phyloP scores from a whole-genome alignment of 192 early-diverging fungal genomes.

The Funneliformis geosporum region DNA sequence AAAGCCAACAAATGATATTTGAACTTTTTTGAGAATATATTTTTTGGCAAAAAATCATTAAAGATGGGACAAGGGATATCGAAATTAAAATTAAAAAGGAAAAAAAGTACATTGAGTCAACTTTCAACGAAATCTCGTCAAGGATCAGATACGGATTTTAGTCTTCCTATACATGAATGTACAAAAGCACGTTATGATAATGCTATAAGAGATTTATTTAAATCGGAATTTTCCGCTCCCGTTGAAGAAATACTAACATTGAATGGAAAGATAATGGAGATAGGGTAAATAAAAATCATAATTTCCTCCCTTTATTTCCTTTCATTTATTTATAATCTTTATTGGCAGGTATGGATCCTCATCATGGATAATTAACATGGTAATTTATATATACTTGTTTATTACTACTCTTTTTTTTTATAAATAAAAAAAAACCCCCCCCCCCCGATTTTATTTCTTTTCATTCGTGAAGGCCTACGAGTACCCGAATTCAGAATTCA shows the following conservation, averaged over 20 bases:
- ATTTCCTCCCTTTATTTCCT: neutral
- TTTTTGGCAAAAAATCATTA: too few species aligned
- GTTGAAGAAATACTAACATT: neutral
- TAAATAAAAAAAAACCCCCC: too few species aligned
- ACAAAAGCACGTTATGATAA: neutral
- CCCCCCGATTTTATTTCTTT: neutral
- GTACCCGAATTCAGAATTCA: conserved; percentile 1
- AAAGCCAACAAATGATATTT: too few species aligned
- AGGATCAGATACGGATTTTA: too few species aligned
- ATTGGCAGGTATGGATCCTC: neutral
- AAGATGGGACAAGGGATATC: too few species aligned
- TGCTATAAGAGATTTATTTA: neutral
- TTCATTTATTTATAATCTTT: neutral
- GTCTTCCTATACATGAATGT: neutral
- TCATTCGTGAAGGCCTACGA: neutral
- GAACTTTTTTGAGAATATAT: too few species aligned
- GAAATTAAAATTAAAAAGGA: too few species aligned
- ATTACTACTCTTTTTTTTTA: neutral
- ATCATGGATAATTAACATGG: neutral
- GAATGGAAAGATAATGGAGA: conserved; percentile 2
- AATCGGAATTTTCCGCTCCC: neutral
- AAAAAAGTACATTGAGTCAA: too few species aligned
- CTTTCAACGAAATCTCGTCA: too few species aligned
- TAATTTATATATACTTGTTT: neutral
- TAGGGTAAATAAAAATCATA: neutral